Evolutionary conservation across 768 basidiomycete species (phyloP).

Genomic region (button mushroom (Agaricus bisporus)): DNA sequence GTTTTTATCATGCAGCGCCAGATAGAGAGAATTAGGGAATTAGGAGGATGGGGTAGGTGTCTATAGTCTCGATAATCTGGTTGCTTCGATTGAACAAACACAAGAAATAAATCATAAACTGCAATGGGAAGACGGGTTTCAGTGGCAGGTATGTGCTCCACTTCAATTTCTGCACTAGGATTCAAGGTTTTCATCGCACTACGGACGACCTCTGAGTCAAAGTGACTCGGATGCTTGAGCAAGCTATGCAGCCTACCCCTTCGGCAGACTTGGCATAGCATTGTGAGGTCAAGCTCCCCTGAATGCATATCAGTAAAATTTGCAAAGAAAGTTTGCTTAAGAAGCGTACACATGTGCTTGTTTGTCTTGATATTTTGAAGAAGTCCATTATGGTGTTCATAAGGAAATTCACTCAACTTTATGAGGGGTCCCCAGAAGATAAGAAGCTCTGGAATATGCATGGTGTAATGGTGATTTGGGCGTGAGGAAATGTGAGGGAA

Average conservation of each 20-base stretch:
- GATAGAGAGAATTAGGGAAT: neutral
- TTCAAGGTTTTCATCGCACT: neutral
- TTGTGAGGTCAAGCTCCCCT: conserved; percentile 20
- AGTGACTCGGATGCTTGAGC: neutral
- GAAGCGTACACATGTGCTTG: conserved; percentile 14
- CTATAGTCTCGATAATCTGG: neutral
- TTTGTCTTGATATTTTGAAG: conserved; percentile 18
- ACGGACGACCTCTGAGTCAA: neutral
- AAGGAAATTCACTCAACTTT: conserved; percentile 14
- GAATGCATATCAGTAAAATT: neutral
- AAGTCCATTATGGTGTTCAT: conserved; percentile 15
- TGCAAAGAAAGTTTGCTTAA: neutral
- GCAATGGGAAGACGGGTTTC: neutral
- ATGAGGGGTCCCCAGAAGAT: conserved; percentile 17
- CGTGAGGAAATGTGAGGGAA: conserved; percentile 14
- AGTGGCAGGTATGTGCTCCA: neutral
- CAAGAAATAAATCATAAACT: neutral
- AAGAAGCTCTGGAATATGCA: conserved; percentile 16
- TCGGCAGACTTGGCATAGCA: conserved; percentile 16
- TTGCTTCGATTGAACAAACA: neutral
- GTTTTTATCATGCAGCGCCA: neutral
- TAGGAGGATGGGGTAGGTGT: neutral
- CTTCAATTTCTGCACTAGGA: neutral
- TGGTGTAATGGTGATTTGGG: conserved; percentile 21
- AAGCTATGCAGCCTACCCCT: conserved; percentile 9